These are phyloP conservation scores for Ustilago xerochloae DNA, from an alignment of 1,284 basidiomycete genomes.

Conservation along the genomic window DNA sequence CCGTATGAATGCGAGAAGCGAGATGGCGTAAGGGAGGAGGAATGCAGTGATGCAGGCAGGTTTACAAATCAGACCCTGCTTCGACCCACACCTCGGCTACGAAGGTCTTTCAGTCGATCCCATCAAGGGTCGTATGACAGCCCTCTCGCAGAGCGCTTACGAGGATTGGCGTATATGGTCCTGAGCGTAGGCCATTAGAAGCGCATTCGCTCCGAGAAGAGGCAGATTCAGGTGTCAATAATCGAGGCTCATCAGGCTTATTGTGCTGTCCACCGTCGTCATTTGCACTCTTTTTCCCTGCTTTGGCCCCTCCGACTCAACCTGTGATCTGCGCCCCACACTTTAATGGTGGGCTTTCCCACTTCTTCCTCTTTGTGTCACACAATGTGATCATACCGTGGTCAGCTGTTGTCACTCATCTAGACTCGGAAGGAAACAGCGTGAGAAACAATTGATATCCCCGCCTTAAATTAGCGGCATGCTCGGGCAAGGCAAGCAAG, in stretches of 20 bases:
- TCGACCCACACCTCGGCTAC: conserved; percentile 28
- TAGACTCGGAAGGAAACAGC: neutral
- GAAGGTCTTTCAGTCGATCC: neutral
- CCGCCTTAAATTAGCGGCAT: too few relatives aligned
- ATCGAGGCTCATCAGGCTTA: too few relatives aligned
- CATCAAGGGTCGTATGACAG: neutral
- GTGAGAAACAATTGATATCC: neutral
- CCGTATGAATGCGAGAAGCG: conserved; percentile 5
- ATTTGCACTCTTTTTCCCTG: neutral
- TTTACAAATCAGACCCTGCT: conserved; percentile 21
- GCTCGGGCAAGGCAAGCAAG: neutral
- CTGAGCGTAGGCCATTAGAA: too few relatives aligned
- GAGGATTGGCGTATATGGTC: neutral
- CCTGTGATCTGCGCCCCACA: too few relatives aligned
- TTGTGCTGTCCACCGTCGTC: too few relatives aligned
- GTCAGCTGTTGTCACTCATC: neutral
- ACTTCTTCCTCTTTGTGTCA: too few relatives aligned
- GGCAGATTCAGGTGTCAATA: too few relatives aligned
- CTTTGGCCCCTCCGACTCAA: neutral
- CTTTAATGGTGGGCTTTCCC: too few relatives aligned
- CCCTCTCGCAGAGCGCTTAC: neutral
- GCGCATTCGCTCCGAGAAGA: too few relatives aligned
- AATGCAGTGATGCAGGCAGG: conserved; percentile 4
- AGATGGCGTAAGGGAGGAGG: conserved; percentile 7
- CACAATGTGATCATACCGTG: too few relatives aligned